Evolutionary conservation across 75 land plant species (phyloP), one percentile per base, ranked within the genome.

Genomic region (Azolla pinnata): DNA sequence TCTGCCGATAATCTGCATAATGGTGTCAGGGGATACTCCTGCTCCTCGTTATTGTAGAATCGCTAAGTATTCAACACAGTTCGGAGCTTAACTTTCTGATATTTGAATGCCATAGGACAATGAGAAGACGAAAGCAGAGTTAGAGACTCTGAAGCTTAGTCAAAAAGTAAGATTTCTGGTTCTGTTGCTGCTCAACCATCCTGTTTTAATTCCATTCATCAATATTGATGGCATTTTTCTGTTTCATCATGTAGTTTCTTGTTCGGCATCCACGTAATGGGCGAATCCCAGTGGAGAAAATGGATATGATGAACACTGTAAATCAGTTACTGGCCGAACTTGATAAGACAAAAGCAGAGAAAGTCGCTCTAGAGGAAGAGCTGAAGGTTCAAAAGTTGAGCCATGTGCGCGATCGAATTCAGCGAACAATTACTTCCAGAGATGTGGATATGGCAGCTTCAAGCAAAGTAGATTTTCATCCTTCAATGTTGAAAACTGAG

Each of bases 251-350:
- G 27, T 65, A 73, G 75, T 73, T 73, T 40, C 61, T 73, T 53
- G 75, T 61, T 18, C 54, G 75, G 30, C 70, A 73, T 16, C 60
- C 75, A 8, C 38, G 75, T n/a, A 60, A 42, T 26, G 75, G 75
- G 14, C 75, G 75, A 4, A 67, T 73, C n/a, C 70, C 75, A 44
- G 51, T 57, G 31, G 75, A 73, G 59, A 73, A 73, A 30, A 67
- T 73, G 75, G 75, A 73, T 33, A 47, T 73, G 59, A 73, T 73
- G 59, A 73, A 73, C 65, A 73, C 75, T 31, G 70, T 73, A 27
- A 73, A 73, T 53, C 75, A 73, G 31, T 54, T 73, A 47, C 31
- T 73, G 59, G 26, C 61, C 26, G 75, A 73, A 29, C 60, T 65
- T 27, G 67, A 67, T 63, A 73, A 73, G 59, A 29, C 67, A 17